Evolutionary conservation across 768 basidiomycete genomes (phyloP).

Genomic region (Trametes cubensis): DNA sequence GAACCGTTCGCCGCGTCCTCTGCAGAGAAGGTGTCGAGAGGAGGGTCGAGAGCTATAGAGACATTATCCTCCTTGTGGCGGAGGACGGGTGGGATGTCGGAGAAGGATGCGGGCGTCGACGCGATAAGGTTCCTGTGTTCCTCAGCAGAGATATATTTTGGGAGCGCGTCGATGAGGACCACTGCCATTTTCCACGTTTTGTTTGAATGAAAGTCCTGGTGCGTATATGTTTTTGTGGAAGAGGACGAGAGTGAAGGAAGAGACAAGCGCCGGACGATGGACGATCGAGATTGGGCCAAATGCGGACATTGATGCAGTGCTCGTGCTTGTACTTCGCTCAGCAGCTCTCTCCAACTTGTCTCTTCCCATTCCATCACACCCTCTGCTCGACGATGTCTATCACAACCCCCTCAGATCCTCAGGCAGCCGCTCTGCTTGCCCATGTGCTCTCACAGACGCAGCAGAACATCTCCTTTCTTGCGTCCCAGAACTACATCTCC

Average conservation of each 20-base stretch:
- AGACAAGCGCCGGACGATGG: neutral
- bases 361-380: conserved; percentile 1
- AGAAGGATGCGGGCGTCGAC: conserved; percentile 86
- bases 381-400: conserved; percentile 14
- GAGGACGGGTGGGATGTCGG: conserved; percentile 81
- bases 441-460: conserved; percentile 54
- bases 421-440: conserved; percentile 51
- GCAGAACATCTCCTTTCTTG: conserved; percentile 50
- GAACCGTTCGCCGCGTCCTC: conserved; percentile 61
- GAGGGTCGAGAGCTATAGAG: conserved; percentile 68
- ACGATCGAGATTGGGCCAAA: conserved; percentile 9
- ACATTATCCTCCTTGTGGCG: conserved; percentile 76
- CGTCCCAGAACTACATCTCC: conserved; percentile 45
- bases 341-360: neutral
- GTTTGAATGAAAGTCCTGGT: no score
- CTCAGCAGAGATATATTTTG: conserved; percentile 56
- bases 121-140: conserved; percentile 68
- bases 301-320: neutral
- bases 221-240: neutral
- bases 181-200: conserved; percentile 18
- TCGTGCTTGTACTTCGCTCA: neutral
- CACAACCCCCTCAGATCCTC: conserved; percentile 29
- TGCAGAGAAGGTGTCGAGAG: conserved; percentile 58
- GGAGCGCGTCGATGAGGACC: conserved; percentile 43
- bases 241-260: neutral